Conservation (phyloP, 2,329 filamentous ascomycete species). For the Xylariaceae sp. region DNA sequence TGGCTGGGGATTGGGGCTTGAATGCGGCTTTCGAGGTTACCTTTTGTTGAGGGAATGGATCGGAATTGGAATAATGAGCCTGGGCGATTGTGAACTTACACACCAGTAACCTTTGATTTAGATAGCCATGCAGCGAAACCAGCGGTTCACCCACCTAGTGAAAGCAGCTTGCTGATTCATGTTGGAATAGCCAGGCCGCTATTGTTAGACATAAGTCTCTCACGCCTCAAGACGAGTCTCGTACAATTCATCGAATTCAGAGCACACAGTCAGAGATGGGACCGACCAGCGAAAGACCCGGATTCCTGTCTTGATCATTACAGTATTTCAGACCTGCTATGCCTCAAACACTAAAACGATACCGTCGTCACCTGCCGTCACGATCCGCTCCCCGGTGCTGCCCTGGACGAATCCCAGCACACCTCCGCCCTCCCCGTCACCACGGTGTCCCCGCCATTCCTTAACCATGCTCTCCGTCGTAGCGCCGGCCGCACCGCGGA, state of each 20-base stretch:
- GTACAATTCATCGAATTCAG: background rate
- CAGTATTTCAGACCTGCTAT: slow-evolving; percentile 26
- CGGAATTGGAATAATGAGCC: background rate
- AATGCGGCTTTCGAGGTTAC: slow-evolving; percentile 21
- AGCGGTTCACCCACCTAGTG: background rate
- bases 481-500: slow-evolving; percentile 46
- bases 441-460: slow-evolving; percentile 87
- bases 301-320: background rate
- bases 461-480: slow-evolving; percentile 67
- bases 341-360: slow-evolving; percentile 64
- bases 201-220: too few relatives aligned
- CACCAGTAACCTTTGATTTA: too few relatives aligned
- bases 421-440: slow-evolving; percentile 80
- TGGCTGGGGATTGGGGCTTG: slow-evolving; percentile 20
- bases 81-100: background rate
- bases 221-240: too few relatives aligned
- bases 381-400: slow-evolving; percentile 65
- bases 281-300: background rate
- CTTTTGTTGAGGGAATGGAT: background rate
- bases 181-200: too few relatives aligned
- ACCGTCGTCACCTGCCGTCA: slow-evolving; percentile 89
- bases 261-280: background rate
- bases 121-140: background rate
- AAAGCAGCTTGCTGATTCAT: background rate
- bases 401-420: slow-evolving; percentile 88